Percentiles rank a stretch among this genome's conserved stretches.
phyloP scores from a whole-genome alignment of 768 basidiomycete species.

The Russula sp. region DNA sequence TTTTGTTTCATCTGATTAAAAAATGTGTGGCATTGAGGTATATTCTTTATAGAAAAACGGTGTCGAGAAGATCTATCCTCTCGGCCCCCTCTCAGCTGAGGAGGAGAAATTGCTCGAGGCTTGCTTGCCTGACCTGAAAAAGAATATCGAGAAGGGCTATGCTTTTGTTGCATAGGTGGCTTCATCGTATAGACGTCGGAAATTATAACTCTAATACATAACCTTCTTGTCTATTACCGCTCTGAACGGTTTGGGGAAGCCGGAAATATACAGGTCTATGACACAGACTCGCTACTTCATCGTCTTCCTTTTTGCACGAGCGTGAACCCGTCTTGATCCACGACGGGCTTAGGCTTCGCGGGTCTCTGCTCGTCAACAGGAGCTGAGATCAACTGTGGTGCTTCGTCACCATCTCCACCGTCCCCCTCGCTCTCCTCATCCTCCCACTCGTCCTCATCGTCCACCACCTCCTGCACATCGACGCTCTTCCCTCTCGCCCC shows the following conservation, averaged over 20 bases:
- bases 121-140: constrained; percentile 88
- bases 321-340: constrained; percentile 93
- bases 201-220: constrained; percentile 16
- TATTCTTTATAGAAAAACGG: constrained; percentile 53
- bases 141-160: constrained; percentile 96
- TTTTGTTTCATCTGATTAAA: constrained; percentile 4
- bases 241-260: neutral
- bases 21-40: constrained; percentile 12
- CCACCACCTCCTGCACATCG: constrained; percentile 39
- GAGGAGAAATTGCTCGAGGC: constrained; percentile 85
- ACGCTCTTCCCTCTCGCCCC: constrained; percentile 51
- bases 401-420: constrained; percentile 44
- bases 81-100: constrained; percentile 72
- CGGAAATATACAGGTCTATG: neutral
- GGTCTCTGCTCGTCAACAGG: constrained; percentile 22
- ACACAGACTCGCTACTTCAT: constrained; percentile 24
- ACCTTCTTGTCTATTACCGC: constrained; percentile 3
- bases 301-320: constrained; percentile 51
- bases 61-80: constrained; percentile 85
- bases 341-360: constrained; percentile 54
- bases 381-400: constrained; percentile 49
- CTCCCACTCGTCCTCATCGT: constrained; percentile 40
- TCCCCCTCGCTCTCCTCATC: constrained; percentile 40
- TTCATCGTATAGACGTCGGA: constrained; percentile 14
- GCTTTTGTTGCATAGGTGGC: constrained; percentile 49